Conservation (phyloP, 129 eudicot genomes). For the Saposhnikovia divaricata region DNA sequence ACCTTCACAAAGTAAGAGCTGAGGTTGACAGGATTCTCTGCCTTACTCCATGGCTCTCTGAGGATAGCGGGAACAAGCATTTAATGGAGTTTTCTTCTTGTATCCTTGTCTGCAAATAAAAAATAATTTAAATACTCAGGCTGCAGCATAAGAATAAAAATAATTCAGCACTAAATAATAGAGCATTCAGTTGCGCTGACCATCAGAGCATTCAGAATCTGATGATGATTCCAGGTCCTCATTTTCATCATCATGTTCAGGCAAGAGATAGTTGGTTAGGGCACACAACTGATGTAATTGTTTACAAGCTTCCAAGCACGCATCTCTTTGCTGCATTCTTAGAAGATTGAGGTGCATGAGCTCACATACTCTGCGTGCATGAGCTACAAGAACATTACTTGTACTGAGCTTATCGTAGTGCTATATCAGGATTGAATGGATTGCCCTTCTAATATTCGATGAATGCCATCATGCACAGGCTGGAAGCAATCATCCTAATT, state of each 20-base stretch:
- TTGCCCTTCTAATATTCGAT: too few species aligned
- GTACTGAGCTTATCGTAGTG: too few species aligned
- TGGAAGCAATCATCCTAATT: too few species aligned
- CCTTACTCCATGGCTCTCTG: constrained; percentile 52
- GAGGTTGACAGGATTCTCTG: constrained; percentile 31
- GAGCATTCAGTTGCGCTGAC: constrained; percentile 24
- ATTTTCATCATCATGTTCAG: constrained; percentile 41
- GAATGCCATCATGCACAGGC: too few species aligned
- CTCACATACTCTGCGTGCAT: too few species aligned
- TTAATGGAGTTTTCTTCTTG: constrained; percentile 73
- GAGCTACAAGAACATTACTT: too few species aligned
- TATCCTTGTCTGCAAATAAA: constrained; percentile 48
- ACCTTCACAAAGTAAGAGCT: constrained; percentile 56
- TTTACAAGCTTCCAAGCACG: constrained; percentile 89
- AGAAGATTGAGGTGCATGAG: too few species aligned
- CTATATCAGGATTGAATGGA: too few species aligned
- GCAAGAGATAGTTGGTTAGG: constrained; percentile 76
- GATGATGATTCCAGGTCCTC: constrained; percentile 35
- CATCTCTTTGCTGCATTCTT: neutral
- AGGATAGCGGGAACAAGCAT: constrained; percentile 83
- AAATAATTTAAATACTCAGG: neutral
- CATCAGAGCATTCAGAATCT: constrained; percentile 63
- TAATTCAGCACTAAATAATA: neutral
- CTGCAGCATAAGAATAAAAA: neutral
- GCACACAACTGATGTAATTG: constrained; percentile 74